Base-by-base conservation (phyloP, 257 asterid genomes). In the Craterostigma plantagineum region DNA sequence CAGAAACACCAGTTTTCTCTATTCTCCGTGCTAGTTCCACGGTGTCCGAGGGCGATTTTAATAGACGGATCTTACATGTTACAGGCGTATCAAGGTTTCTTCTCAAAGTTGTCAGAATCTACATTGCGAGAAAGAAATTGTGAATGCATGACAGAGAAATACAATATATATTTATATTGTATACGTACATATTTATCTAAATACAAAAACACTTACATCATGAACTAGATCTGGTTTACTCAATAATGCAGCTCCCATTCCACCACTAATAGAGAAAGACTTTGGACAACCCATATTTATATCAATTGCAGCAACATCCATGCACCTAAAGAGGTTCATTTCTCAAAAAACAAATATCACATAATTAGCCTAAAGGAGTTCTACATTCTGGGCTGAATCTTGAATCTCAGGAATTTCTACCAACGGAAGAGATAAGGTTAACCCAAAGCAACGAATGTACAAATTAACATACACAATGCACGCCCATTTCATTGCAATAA, bases 281-380 rank as follows among this genome's bases (percentile, higher is more conserved):
- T 55, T 86, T 42, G 97, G 97, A 66, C 97, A 86, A 52, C 97
- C 97, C 97, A 86, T 86, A 59, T 86, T 86, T 54, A 86, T 61
- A 57, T 86, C 97, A 41, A 86, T 70, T 10, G 97, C 92, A 50
- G 97, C 87, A 54, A 86, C 92, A 63, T 81, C 94, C 52, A 41
- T 71, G 70, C 87, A 86, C 66, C 96, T 86, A 65, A 61, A 54
- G 48, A 56, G 45, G 30, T 23, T 23, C 30, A 23, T 23, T 23
- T 23, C 30, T 23, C 30, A 23, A 56, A 53, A 23, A 2, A 23
- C 2, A 23, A 2, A 23, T 23, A 23, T 23, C 4, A 6, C 30
- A 23, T 2, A 23, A 23, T 23, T 23, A 23, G 6, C 6, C 2
- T 23, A 2, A 23, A n/a, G n/a, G 30, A 23, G 30, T 23, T 23